phyloP scores from a whole-genome alignment of 176 grass and related monocot genomes.

The Musa acuminata region DNA sequence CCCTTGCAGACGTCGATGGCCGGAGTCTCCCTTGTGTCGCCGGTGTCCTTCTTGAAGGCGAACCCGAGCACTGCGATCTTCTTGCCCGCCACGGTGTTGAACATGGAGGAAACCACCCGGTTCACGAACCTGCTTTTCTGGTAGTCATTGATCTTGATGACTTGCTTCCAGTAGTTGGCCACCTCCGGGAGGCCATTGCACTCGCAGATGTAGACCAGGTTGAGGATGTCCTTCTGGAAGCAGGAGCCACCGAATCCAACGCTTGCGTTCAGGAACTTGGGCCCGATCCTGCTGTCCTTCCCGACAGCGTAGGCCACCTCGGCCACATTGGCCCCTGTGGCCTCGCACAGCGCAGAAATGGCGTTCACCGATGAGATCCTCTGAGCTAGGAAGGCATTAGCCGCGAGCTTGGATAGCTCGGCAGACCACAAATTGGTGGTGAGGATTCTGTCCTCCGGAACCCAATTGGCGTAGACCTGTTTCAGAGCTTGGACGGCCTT shows the following conservation, averaged over 20 bases:
- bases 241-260: conserved; percentile 68
- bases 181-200: conserved; percentile 48
- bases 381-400: conserved; percentile 71
- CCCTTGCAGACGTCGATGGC: conserved; percentile 54
- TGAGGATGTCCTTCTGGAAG: conserved; percentile 74
- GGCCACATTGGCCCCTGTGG: conserved; percentile 43
- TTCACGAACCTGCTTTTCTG: conserved; percentile 52
- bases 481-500: conserved; percentile 50
- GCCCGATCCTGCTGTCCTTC: conserved; percentile 53
- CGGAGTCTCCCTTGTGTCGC: conserved; percentile 42
- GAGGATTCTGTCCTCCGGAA: conserved; percentile 51
- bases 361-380: conserved; percentile 56
- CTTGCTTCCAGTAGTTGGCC: conserved; percentile 54
- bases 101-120: conserved; percentile 42
- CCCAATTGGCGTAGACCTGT: conserved; percentile 52
- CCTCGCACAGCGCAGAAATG: conserved; percentile 51
- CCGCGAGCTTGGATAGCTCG: conserved; percentile 66
- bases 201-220: conserved; percentile 45
- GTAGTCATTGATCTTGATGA: conserved; percentile 59
- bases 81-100: conserved; percentile 47
- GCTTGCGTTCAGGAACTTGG: conserved; percentile 58
- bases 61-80: conserved; percentile 46
- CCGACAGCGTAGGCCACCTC: conserved; percentile 54
- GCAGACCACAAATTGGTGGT: conserved; percentile 64
- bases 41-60: conserved; percentile 47